Base-by-base conservation (phyloP, 2,329 filamentous ascomycete genomes). In the Hymenoscyphus albidus region DNA sequence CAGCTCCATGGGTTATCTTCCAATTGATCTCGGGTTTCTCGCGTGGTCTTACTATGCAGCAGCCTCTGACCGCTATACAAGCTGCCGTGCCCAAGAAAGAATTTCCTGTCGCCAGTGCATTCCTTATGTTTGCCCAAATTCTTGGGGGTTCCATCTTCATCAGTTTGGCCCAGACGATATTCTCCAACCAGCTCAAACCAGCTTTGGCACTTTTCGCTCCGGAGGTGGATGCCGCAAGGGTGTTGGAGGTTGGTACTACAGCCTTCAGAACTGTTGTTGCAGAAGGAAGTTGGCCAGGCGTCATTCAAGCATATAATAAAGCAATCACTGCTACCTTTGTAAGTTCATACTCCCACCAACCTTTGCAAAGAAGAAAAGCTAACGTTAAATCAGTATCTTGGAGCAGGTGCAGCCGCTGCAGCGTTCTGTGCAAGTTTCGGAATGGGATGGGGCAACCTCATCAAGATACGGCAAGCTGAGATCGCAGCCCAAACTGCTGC, bases 161-260 rank as follows among this genome's bases (percentile, higher is more conserved):
- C 31, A 68, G 71, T 42, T 51, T 76, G 48, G 73, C 64, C 1
- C 64, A 78, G 27, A 74, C 71, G 0, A 72, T 76, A 18, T 78
- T 78, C 66, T 67, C 38, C 3, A 62, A 65, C 16, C 42, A 54
- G 4, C 48, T 74, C 10, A 56, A 18, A 74, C 56, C 73, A 0
- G 73, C 75, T 44, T 69, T 82, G 1, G 57, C 62, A 0, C n/a
- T 57, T 0, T 75, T 74, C 56, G 77, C 75, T 3, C 77, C 77
- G 1, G 57, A 59, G 13, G 70, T 78, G 4, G 65, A 78, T 59
- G 69, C 75, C 0, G 61, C 70, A 3, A 61, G 65, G 0, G 72
- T 82, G 0, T 73, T 82, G 4, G 65, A 69, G 3, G 80, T 80
- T 0, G 81, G 71, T 22, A 79, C 78, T 5, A 78, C 77, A 1